These are phyloP conservation scores for Hysterangium stoloniferum DNA, from an alignment of 768 basidiomycete genomes.

Conservation along the genomic window DNA sequence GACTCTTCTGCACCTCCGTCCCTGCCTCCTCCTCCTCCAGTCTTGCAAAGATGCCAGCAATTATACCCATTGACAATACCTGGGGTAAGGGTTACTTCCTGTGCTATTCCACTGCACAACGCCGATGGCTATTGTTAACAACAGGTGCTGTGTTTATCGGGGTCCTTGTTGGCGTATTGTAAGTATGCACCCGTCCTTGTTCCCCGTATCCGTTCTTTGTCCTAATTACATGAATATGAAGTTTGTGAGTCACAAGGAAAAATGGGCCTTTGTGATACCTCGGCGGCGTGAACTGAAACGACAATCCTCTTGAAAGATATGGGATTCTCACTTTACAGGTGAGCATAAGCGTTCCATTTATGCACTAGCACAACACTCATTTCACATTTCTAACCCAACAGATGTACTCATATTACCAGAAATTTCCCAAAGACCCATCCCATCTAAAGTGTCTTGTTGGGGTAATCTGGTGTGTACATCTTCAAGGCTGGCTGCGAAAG, in stretches of 20 bases:
- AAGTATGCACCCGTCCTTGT: too few species aligned
- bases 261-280: too few species aligned
- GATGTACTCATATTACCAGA: not conserved
- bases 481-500: not conserved
- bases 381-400: not conserved
- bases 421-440: not conserved
- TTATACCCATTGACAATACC: not conserved
- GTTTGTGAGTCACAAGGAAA: not conserved
- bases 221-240: not conserved
- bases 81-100: constrained; percentile 1
- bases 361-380: not conserved
- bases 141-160: not conserved
- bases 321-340: not conserved
- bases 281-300: too few species aligned
- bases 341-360: not conserved
- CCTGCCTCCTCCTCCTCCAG: not conserved
- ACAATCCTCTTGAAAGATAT: too few species aligned
- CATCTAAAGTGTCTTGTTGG: not conserved
- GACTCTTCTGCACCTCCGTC: not conserved
- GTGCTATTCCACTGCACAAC: not conserved
- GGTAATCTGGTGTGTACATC: not conserved
- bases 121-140: not conserved
- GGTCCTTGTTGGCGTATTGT: not conserved
- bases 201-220: not conserved
- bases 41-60: not conserved